phyloP scores from a whole-genome alignment of 495 filamentous ascomycete genomes.

The Penicillium daleae region DNA sequence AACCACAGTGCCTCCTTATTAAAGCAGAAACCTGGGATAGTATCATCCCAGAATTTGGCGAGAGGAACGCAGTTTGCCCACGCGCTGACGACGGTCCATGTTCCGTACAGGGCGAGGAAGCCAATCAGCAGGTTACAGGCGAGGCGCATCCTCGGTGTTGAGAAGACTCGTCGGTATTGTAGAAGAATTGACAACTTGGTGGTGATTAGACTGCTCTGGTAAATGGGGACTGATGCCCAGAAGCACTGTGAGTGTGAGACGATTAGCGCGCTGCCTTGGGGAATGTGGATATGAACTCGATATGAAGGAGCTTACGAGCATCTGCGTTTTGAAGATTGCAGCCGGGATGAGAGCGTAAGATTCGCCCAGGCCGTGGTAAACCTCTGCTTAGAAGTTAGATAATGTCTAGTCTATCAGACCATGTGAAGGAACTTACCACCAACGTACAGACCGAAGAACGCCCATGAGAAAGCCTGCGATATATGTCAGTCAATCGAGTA shows the following conservation, averaged over 20 bases:
- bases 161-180: slow-evolving; percentile 45
- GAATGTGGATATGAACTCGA: not conserved
- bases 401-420: not conserved
- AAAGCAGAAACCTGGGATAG: slow-evolving; percentile 37
- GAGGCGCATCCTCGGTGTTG: slow-evolving; percentile 40
- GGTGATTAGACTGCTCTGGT: slow-evolving; percentile 38
- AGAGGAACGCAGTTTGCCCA: slow-evolving; percentile 45
- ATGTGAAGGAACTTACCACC: slow-evolving; percentile 28
- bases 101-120: slow-evolving; percentile 42
- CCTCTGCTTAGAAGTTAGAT: slow-evolving; percentile 31
- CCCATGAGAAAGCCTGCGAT: slow-evolving; percentile 40
- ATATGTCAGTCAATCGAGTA: not conserved
- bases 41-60: slow-evolving; percentile 39
- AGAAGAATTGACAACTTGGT: slow-evolving; percentile 47
- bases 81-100: slow-evolving; percentile 40
- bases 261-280: not conserved
- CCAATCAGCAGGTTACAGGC: slow-evolving; percentile 40
- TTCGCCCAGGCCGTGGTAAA: slow-evolving; percentile 44
- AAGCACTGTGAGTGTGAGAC: slow-evolving; percentile 28
- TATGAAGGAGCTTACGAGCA: slow-evolving; percentile 33
- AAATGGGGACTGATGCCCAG: slow-evolving; percentile 42
- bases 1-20: slow-evolving; percentile 43
- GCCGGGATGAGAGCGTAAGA: slow-evolving; percentile 31
- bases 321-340: slow-evolving; percentile 30
- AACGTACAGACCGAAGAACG: slow-evolving; percentile 39